Percentiles rank a stretch among this genome's conserved stretches.
Evolutionary conservation across 768 basidiomycete genomes (phyloP).

Genomic region (Pleurotus djamor): DNA sequence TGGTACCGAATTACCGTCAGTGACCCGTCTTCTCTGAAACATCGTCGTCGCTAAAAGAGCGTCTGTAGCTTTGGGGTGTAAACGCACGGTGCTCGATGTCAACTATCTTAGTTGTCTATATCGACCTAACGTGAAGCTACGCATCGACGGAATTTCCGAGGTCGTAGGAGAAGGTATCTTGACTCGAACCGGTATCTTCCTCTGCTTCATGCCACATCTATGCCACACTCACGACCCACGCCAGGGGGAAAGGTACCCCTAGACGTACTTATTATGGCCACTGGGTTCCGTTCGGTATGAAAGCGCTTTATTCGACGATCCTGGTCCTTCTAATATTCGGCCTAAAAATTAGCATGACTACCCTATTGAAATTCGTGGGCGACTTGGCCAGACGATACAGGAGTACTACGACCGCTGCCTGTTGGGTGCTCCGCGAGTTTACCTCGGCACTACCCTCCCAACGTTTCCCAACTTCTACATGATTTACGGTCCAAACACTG

Average conservation of each 20-base stretch:
- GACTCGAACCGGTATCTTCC: conserved; percentile 30
- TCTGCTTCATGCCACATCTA: background rate
- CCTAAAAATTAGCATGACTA: conserved; percentile 23
- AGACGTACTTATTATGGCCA: conserved; percentile 38
- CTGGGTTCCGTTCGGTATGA: conserved; percentile 30
- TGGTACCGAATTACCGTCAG: conserved; percentile 51
- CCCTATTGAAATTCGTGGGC: conserved; percentile 29
- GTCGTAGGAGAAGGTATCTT: conserved; percentile 40
- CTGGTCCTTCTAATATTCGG: background rate
- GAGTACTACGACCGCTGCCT: conserved; percentile 33
- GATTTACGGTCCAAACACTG: conserved; percentile 41
- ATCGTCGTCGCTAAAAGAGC: background rate
- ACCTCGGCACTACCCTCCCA: conserved; percentile 39
- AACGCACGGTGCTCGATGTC: conserved; percentile 49
- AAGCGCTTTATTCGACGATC: background rate
- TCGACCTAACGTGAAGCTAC: conserved; percentile 42
- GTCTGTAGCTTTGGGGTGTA: conserved; percentile 47
- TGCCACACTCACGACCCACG: background rate
- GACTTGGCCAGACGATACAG: conserved; percentile 26
- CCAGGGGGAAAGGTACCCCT: conserved; percentile 17
- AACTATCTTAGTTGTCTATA: conserved; percentile 42
- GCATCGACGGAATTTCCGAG: conserved; percentile 35
- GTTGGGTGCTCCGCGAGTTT: conserved; percentile 36
- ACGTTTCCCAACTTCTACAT: conserved; percentile 46
- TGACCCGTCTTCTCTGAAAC: background rate